Percentiles rank a stretch among this genome's conserved stretches.
Evolutionary conservation across 2,329 filamentous ascomycete species (phyloP).

Genomic region (Colletotrichum theobromicola): DNA sequence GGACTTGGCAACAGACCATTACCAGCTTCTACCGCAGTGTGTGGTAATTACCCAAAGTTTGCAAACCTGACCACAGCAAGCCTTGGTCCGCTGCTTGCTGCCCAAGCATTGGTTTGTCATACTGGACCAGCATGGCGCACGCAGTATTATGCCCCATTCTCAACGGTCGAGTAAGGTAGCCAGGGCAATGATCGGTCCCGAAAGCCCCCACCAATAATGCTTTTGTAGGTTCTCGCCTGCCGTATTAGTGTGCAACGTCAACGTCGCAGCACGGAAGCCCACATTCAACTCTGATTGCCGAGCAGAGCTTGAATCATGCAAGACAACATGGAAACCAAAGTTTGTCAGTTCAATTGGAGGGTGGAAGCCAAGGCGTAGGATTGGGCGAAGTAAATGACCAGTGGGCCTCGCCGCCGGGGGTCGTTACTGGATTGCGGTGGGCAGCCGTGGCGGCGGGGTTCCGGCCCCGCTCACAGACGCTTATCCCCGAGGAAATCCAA

Average conservation of each 20-base stretch:
- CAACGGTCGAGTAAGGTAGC: neutral
- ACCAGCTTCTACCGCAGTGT: neutral
- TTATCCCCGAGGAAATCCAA: neutral
- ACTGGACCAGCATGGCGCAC: neutral
- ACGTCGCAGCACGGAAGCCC: neutral
- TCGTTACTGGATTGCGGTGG: neutral
- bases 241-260: neutral
- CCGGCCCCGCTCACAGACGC: neutral
- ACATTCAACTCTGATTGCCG: neutral
- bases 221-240: neutral
- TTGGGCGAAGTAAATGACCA: neutral
- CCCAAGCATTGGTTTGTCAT: neutral
- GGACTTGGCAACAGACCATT: neutral
- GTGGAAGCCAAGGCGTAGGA: neutral
- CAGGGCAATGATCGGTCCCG: neutral
- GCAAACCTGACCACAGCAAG: neutral
- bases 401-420: neutral
- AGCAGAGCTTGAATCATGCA: neutral
- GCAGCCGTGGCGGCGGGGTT: neutral
- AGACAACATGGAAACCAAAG: neutral
- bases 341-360: neutral
- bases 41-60: too few relatives aligned
- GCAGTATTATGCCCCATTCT: neutral
- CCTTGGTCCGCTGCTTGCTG: neutral
- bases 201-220: neutral